Evolutionary conservation across 352 stramenopile genomes (phyloP), one percentile per base, ranked within the genome.

Genomic region (Pythium rishiriense): DNA sequence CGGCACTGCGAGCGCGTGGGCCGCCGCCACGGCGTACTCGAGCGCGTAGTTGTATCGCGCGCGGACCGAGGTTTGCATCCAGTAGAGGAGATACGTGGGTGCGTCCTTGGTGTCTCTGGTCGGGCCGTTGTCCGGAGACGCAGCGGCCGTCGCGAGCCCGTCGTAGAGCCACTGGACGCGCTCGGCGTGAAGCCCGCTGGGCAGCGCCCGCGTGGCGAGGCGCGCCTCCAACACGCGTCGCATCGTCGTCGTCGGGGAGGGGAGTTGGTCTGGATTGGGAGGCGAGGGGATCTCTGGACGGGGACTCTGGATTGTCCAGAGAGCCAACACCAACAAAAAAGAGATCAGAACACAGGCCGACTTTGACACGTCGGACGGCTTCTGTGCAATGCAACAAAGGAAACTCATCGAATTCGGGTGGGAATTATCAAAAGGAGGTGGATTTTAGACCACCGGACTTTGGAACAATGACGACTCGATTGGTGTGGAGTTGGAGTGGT

Each of bases 21-120:
- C 84, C 1, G 78, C 81, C 1, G 81, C 76, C 33, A 95, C 76
- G 1, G 87, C 84, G 41, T 83, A 91, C 62, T 95, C 83, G 24
- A 95, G 74, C 47, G 85, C 69, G 67, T 92, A 93, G 61, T 95
- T 95, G 73, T 91, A 85, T 49, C 88, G 85, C 26, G 83, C 72
- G 42, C 87, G 87, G 67, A 94, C 81, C 2, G 83, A 87, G 45
- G 84, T 93, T 62, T 95, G 87, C 87, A 95, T 95, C 87, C 87
- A 95, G 72, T 95, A 95, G 60, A 95, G 71, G 45, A 95, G 58
- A 41, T 88, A 81, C 53, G 29, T 5, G 28, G 41, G 41, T 6
- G 25, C 17, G 15, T 22, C 14, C 41, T 39, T 69, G 19, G 21
- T 19, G 14, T 25, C 3, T 21, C 21, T 31, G 4, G 1, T 50